These are phyloP conservation scores for Karstenula rhodostoma DNA, from an alignment of 2,329 filamentous ascomycete species.

Conservation along the genomic window DNA sequence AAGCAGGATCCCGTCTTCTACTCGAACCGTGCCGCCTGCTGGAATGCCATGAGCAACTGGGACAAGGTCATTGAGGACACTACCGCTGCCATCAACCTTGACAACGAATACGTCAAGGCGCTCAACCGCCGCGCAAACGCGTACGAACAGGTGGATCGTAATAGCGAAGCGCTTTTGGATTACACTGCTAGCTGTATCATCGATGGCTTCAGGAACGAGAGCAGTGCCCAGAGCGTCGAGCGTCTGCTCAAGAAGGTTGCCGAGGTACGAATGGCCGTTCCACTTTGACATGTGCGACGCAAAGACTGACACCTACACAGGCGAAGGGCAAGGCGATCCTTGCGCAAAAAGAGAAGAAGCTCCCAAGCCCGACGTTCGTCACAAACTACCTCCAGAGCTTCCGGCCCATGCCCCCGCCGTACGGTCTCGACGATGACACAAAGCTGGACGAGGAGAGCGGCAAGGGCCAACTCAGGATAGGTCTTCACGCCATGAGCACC, in stretches of 20 bases:
- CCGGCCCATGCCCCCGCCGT: slow-evolving; percentile 80
- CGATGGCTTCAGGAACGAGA: slow-evolving; percentile 93
- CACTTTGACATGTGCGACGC: too few relatives aligned
- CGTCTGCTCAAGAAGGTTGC: slow-evolving; percentile 95
- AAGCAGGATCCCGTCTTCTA: slow-evolving; percentile 98
- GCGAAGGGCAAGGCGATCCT: slow-evolving; percentile 92
- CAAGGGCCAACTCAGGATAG: slow-evolving; percentile 84
- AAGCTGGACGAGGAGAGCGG: slow-evolving; percentile 81
- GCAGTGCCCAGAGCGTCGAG: slow-evolving; percentile 88
- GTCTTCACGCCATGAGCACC: slow-evolving; percentile 79
- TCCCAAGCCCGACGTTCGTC: slow-evolving; percentile 95
- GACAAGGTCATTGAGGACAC: slow-evolving; percentile 97
- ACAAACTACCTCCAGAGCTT: slow-evolving; percentile 99
- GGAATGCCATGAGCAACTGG: slow-evolving; percentile 92
- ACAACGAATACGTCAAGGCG: slow-evolving; percentile 96
- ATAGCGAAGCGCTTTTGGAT: slow-evolving; percentile 93
- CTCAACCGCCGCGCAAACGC: slow-evolving; percentile 95
- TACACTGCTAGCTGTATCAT: slow-evolving; percentile 99
- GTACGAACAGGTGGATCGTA: slow-evolving; percentile 91
- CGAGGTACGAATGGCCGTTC: slow-evolving; percentile 56
- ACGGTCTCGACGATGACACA: slow-evolving; percentile 81
- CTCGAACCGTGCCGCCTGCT: slow-evolving; percentile 97
- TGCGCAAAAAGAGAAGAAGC: slow-evolving; percentile 78
- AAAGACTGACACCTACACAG: neutral
- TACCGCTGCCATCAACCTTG: slow-evolving; percentile 90